A percentile compares a stretch with the other conserved stretches of the same genome.
These are phyloP conservation scores for Amanita inopinata DNA, from an alignment of 768 basidiomycete species.

Conservation along the genomic window DNA sequence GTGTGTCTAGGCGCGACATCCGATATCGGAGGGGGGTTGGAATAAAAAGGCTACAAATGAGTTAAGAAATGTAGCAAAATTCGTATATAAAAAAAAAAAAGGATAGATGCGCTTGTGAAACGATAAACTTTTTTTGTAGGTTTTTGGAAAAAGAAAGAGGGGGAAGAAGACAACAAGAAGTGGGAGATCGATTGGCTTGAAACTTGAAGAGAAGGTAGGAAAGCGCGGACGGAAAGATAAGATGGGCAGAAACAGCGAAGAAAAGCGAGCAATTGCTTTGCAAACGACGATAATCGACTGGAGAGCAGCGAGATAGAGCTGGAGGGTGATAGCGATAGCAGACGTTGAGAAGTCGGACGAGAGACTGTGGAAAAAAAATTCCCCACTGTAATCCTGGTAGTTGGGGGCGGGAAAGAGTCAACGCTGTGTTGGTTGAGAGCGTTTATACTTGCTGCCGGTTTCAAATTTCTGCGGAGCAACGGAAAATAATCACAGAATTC, in stretches of 20 bases:
- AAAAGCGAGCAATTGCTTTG: conserved; percentile 26
- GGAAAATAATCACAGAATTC: conserved; percentile 21
- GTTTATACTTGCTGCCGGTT: conserved; percentile 17
- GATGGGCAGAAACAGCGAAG: conserved; percentile 16
- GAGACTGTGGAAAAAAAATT: conserved; percentile 10
- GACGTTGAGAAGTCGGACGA: conserved; percentile 14
- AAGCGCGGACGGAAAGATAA: conserved; percentile 11
- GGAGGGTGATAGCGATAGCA: conserved; percentile 24
- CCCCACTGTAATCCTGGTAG: no score
- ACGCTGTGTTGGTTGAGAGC: conserved; percentile 10
- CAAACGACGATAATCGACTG: conserved; percentile 28
- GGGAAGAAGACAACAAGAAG: conserved; percentile 8
- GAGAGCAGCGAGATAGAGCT: conserved; percentile 27
- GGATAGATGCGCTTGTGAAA: background rate
- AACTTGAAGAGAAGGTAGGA: conserved; percentile 6
- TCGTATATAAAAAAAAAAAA: background rate
- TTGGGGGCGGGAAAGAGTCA: no score
- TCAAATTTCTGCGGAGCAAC: conserved; percentile 29
- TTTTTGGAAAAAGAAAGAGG: background rate
- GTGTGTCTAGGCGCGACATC: conserved; percentile 36
- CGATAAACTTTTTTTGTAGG: background rate
- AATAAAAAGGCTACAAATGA: background rate
- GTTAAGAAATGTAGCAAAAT: background rate
- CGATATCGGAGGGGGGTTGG: conserved; percentile 7
- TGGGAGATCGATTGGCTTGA: conserved; percentile 3